These are phyloP conservation scores for Tylopilus balloui DNA, from an alignment of 768 basidiomycete species.

Conservation along the genomic window DNA sequence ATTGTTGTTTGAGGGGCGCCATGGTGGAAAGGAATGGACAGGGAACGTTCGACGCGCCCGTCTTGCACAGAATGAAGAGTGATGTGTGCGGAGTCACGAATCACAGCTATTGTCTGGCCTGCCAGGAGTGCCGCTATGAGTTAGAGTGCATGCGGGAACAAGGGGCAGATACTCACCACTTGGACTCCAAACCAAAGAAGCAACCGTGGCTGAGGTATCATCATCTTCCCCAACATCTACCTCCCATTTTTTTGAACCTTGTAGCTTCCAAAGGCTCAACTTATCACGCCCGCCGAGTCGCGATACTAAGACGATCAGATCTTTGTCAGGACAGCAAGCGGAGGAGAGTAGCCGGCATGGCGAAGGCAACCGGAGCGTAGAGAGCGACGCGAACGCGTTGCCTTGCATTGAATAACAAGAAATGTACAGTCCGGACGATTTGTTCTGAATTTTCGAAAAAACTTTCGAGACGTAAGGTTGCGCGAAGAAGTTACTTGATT, in stretches of 20 bases:
- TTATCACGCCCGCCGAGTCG: constrained; percentile 64
- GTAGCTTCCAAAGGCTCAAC: constrained; percentile 75
- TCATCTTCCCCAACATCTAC: constrained; percentile 54
- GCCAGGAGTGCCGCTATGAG: constrained; percentile 8
- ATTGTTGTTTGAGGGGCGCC: constrained; percentile 13
- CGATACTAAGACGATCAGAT: constrained; percentile 65
- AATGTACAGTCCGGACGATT: not conserved
- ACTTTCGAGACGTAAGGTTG: constrained; percentile 9
- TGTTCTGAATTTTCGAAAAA: constrained; percentile 8
- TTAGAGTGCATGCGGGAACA: not conserved
- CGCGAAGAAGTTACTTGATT: constrained; percentile 24
- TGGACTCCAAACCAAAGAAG: constrained; percentile 75
- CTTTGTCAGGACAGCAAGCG: constrained; percentile 84
- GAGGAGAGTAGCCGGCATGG: constrained; percentile 54
- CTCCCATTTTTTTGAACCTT: constrained; percentile 80
- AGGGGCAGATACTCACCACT: constrained; percentile 48
- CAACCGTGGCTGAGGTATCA: constrained; percentile 44
- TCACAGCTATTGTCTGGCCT: constrained; percentile 71
- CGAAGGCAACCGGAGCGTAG: constrained; percentile 51
- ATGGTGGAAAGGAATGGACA: constrained; percentile 34
- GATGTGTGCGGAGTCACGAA: constrained; percentile 63
- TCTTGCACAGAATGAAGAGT: constrained; percentile 78
- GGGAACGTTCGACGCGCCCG: constrained; percentile 50
- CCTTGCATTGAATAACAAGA: constrained; percentile 32
- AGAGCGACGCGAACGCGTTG: constrained; percentile 52